phyloP scores from a whole-genome alignment of 805 yeast genomes.

The Cyberlindnera americana region DNA sequence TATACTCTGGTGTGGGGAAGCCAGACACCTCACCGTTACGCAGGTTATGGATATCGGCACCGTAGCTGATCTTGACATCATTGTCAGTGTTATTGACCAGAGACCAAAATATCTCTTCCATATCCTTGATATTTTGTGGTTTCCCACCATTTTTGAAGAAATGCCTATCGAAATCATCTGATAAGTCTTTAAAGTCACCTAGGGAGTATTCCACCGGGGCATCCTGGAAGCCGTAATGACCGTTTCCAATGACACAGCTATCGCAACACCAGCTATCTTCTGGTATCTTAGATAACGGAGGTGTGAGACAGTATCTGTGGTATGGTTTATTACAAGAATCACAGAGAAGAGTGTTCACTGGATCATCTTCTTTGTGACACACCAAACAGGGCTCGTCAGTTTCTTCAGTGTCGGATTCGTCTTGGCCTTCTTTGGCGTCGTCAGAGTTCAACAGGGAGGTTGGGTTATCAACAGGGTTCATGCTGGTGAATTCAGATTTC shows the following conservation, averaged over 20 bases:
- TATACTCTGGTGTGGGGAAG: conserved; percentile 52
- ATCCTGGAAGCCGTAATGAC: conserved; percentile 86
- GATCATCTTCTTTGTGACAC: conserved; percentile 45
- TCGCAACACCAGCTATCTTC: conserved; percentile 75
- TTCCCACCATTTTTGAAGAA: conserved; percentile 30
- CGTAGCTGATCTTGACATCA: conserved; percentile 68
- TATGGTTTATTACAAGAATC: conserved; percentile 69
- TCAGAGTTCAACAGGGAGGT: conserved; percentile 28
- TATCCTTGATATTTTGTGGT: conserved; percentile 36
- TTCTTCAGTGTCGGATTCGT: conserved; percentile 19
- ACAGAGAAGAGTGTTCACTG: conserved; percentile 53
- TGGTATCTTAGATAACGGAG: conserved; percentile 51
- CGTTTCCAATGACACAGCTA: conserved; percentile 79
- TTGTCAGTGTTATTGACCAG: conserved; percentile 38
- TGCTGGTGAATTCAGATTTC: conserved; percentile 23
- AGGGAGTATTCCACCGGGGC: conserved; percentile 51
- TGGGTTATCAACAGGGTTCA: conserved; percentile 22
- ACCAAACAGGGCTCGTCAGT: conserved; percentile 39
- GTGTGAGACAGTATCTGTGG: conserved; percentile 66
- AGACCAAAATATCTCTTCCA: conserved; percentile 73
- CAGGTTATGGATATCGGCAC: conserved; percentile 77
- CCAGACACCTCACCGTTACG: conserved; percentile 68
- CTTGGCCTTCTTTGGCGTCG: neutral
- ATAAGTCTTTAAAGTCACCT: conserved; percentile 54
- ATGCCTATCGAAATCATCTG: conserved; percentile 44